These are phyloP conservation scores for Effrenium voratum DNA, from an alignment of 73 alveolate species.

Conservation along the genomic window DNA sequence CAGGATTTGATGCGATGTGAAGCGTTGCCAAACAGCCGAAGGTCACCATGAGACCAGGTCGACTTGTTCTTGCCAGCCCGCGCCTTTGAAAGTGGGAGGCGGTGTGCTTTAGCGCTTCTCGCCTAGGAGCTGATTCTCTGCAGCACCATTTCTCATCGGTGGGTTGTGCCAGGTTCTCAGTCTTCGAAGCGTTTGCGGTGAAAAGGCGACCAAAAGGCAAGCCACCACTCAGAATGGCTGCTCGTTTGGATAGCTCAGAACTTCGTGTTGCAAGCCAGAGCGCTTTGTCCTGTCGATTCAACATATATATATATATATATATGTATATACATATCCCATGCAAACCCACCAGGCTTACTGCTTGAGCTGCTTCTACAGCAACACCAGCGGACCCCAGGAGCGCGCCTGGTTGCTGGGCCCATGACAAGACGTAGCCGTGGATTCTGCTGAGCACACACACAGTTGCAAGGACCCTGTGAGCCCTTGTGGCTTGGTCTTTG, in stretches of 20 bases:
- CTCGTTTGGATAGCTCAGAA: no score
- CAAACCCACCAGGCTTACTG: slow-evolving; percentile 55
- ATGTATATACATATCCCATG: no score
- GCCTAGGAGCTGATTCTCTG: slow-evolving; percentile 72
- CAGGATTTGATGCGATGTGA: neutral
- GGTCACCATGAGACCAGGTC: slow-evolving; percentile 84
- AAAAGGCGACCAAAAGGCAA: no score
- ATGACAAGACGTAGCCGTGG: neutral
- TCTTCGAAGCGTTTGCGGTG: no score
- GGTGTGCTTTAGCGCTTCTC: neutral
- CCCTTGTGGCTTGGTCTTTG: slow-evolving; percentile 24
- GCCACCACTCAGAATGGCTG: no score
- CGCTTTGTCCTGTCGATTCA: no score
- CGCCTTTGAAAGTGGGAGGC: neutral
- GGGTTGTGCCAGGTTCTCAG: slow-evolving; percentile 51
- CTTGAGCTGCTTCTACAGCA: slow-evolving; percentile 85
- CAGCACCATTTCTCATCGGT: slow-evolving; percentile 66
- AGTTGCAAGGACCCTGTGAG: slow-evolving; percentile 55
- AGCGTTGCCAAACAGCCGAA: neutral
- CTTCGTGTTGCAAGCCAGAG: no score
- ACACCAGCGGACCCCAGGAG: slow-evolving; percentile 48
- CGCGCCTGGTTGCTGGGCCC: neutral
- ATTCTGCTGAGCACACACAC: neutral
- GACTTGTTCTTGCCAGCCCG: slow-evolving; percentile 48
- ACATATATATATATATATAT: no score